Conservation (phyloP, 345 rosid genomes). For the Angophora floribunda region DNA sequence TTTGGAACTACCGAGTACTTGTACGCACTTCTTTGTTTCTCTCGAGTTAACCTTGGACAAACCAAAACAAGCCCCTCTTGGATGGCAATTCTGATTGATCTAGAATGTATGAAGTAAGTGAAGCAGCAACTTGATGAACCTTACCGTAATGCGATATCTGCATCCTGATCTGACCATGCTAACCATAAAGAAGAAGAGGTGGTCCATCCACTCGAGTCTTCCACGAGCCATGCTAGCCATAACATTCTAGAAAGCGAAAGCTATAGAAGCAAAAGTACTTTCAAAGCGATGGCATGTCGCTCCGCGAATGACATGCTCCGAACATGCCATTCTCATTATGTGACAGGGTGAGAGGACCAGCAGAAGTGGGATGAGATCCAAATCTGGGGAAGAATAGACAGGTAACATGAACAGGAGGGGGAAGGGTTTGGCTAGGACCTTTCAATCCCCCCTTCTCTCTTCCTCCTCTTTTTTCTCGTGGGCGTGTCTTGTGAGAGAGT, state of each 20-base stretch:
- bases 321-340: neutral
- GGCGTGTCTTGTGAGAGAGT: neutral
- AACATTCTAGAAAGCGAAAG: neutral
- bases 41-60: neutral
- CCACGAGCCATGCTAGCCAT: neutral
- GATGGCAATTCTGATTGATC: neutral
- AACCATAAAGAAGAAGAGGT: neutral
- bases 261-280: neutral
- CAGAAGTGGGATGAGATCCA: neutral
- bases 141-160: neutral
- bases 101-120: neutral
- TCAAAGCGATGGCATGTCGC: neutral
- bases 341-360: neutral
- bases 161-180: neutral
- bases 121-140: neutral
- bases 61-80: neutral
- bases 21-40: neutral
- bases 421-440: neutral
- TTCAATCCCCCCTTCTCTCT: neutral
- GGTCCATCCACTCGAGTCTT: neutral
- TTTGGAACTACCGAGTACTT: neutral
- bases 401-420: neutral
- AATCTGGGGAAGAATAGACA: neutral
- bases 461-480: neutral
- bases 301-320: neutral